A percentile compares a stretch with the other conserved stretches of the same genome.
These are phyloP conservation scores for Cryptosporidium xiaoi DNA, from an alignment of 169 alveolate genomes.

Conservation along the genomic window DNA sequence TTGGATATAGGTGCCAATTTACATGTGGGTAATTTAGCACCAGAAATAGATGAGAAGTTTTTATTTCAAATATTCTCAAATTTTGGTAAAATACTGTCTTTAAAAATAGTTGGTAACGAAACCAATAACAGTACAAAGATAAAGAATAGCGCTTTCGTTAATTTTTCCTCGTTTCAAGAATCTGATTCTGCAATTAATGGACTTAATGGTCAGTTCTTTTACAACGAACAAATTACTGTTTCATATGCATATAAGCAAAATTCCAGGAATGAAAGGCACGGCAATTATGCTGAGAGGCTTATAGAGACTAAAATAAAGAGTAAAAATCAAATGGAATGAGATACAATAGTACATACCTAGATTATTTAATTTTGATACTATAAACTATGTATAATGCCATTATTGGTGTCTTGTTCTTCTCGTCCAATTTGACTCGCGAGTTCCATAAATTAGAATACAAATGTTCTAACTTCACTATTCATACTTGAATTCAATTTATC, in stretches of 20 bases:
- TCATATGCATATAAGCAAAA: constrained; percentile 98
- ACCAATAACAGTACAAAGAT: constrained; percentile 84
- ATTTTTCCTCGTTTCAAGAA: constrained; percentile 97
- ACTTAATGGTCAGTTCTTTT: constrained; percentile 95
- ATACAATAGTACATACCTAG: neutral
- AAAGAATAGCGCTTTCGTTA: constrained; percentile 96
- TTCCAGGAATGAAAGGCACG: constrained; percentile 91
- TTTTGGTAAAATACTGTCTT: constrained; percentile 93
- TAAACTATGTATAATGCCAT: too few species aligned
- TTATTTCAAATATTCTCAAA: constrained; percentile 95
- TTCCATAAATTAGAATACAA: too few species aligned
- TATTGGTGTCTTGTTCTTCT: too few species aligned
- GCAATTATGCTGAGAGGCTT: constrained; percentile 84
- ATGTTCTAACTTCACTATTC: too few species aligned
- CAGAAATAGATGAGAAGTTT: constrained; percentile 96
- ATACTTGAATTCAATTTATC: too few species aligned
- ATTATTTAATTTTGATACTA: too few species aligned
- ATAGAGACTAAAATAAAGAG: constrained; percentile 75
- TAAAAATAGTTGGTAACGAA: constrained; percentile 93
- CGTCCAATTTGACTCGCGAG: too few species aligned
- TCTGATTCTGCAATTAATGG: constrained; percentile 98
- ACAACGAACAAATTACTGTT: constrained; percentile 96
- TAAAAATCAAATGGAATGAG: constrained; percentile 2
- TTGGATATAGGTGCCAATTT: constrained; percentile 98
- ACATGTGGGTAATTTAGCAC: constrained; percentile 97